These are phyloP conservation scores for Capronia epimyces DNA, from an alignment of 2,329 filamentous ascomycete species.

Conservation along the genomic window DNA sequence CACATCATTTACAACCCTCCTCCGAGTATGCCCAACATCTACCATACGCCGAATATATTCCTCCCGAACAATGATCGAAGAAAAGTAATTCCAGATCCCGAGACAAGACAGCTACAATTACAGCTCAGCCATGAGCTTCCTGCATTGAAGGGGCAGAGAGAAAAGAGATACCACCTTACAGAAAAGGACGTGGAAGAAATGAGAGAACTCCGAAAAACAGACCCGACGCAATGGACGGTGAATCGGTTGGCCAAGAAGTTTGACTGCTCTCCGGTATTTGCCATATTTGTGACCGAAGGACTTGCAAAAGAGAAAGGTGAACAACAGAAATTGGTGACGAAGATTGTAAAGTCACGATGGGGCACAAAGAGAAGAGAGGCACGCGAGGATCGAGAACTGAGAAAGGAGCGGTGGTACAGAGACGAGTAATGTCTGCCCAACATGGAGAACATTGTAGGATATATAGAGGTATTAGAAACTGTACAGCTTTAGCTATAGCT, in stretches of 20 bases:
- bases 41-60: conserved; percentile 61
- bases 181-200: conserved; percentile 56
- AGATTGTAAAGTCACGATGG: conserved; percentile 56
- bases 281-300: conserved; percentile 54
- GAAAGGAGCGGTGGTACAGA: conserved; percentile 57
- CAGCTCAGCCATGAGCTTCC: conserved; percentile 32
- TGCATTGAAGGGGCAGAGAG: conserved; percentile 46
- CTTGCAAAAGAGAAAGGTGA: conserved; percentile 44
- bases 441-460: background rate
- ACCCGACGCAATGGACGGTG: conserved; percentile 57
- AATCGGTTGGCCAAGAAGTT: conserved; percentile 57
- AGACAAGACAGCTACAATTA: conserved; percentile 28
- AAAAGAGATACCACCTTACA: conserved; percentile 59
- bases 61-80: conserved; percentile 52
- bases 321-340: conserved; percentile 45
- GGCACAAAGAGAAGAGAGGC: conserved; percentile 55
- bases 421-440: conserved; percentile 45
- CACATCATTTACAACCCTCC: conserved; percentile 64
- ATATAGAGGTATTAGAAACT: conserved; percentile 1
- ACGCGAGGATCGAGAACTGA: conserved; percentile 55
- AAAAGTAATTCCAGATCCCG: conserved; percentile 25
- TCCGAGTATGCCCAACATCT: conserved; percentile 57
- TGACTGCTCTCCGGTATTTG: conserved; percentile 58
- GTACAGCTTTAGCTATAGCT: background rate
- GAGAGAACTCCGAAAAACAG: conserved; percentile 47